Base-by-base conservation (phyloP, 2,329 filamentous ascomycete species). In the Diaporthe batatas region DNA sequence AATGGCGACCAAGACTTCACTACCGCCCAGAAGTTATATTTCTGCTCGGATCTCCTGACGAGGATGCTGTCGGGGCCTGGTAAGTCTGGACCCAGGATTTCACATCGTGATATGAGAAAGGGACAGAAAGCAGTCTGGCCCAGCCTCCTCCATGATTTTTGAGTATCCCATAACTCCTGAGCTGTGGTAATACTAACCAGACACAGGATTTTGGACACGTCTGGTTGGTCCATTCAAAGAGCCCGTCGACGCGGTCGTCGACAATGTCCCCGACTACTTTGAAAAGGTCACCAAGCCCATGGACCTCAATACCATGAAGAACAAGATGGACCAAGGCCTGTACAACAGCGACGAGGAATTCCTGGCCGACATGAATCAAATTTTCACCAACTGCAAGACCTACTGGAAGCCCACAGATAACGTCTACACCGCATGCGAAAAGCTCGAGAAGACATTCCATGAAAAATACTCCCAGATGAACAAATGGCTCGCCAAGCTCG, bases 1-100 rank as follows among this genome's bases (percentile, higher is more conserved):
- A 75, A 75, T 7, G 76, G 77, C 39, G 81, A 78, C 47, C 77
- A 76, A 71, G 78, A 81, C 6, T 84, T 80, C 67, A 81, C 81
- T 1, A 68, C 80, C 1, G 81, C 82, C 25, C 81, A 84, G 72
- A 91, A 90, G 77, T 79, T 91, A 23, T 84, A 85, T 12, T 91
- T 90, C 77, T 91, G 90, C 76, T 81, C 86, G 3, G 88, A 91
- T 74, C 82, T 91, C 0, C 78, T 91, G 62, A 83, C 83, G 1
- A 84, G 89, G 39, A 92, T 92, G 90, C 82, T 91, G 0, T 89
- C 87, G 1, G 90, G 89, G 0, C 90, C 90, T 73, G 88, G 88
- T 89, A 83, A 79, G 79, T 76, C 34, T 32, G 14, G 39, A 67
- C 25, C 21, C 25, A 21, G 36, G 34, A 14, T 49, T 44, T 23